phyloP scores from a whole-genome alignment of 306 rosid species.

The Trifolium subterraneum region DNA sequence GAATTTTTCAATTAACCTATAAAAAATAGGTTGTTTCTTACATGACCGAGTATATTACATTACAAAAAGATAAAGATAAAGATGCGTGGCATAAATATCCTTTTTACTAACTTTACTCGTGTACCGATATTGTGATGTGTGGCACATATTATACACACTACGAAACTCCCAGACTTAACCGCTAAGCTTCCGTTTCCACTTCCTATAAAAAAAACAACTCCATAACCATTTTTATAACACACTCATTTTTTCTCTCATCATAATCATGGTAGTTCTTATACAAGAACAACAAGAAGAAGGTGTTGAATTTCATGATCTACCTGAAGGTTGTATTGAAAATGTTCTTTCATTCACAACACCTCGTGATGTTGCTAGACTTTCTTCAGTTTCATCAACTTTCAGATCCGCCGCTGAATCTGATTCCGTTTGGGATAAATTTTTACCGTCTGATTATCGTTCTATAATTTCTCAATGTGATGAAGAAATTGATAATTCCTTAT shows the following conservation, averaged over 20 bases:
- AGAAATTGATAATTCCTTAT: neutral
- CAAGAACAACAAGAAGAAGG: neutral
- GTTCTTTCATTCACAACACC: conserved; percentile 74
- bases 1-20: too few relatives aligned
- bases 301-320: conserved; percentile 49
- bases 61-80: conserved; percentile 25
- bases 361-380: conserved; percentile 58
- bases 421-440: conserved; percentile 73
- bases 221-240: neutral
- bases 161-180: conserved; percentile 30
- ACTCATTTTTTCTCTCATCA: neutral
- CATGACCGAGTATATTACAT: too few relatives aligned
- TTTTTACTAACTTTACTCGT: conserved; percentile 9
- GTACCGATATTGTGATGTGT: neutral
- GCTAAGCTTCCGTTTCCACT: conserved; percentile 34
- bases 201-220: conserved; percentile 9
- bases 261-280: neutral
- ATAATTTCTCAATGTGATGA: conserved; percentile 37
- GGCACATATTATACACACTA: neutral
- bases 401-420: conserved; percentile 81
- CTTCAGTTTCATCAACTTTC: conserved; percentile 61
- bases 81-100: conserved; percentile 3
- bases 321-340: conserved; percentile 74
- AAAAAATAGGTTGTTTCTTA: too few relatives aligned
- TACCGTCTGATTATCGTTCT: conserved; percentile 53